Evolutionary conservation across 495 filamentous ascomycete genomes (phyloP).

Genomic region (Neurospora hispaniola): DNA sequence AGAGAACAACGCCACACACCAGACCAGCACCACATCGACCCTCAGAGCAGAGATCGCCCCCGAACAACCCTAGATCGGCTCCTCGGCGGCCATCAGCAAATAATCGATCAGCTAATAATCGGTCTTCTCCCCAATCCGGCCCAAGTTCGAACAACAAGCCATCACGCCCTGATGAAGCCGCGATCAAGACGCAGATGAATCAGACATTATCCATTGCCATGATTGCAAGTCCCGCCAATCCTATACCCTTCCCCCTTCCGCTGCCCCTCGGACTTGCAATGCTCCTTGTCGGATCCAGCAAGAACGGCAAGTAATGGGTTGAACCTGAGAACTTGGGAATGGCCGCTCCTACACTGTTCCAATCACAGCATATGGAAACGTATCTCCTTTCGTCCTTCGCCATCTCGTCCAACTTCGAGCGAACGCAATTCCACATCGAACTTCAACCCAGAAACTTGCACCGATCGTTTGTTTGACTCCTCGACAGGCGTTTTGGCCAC

Average conservation of each 20-base stretch:
- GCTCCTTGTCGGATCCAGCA: conserved; percentile 8
- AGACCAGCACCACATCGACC: neutral
- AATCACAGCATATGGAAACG: neutral
- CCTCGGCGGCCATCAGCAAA: neutral
- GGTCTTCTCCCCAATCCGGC: neutral
- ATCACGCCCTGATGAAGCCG: conserved; percentile 3
- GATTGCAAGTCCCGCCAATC: conserved; percentile 17
- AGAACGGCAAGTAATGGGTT: neutral
- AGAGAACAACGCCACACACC: neutral
- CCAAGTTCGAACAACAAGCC: neutral
- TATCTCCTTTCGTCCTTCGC: neutral
- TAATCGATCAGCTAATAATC: neutral
- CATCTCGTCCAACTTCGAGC: neutral
- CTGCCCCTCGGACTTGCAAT: conserved; percentile 15
- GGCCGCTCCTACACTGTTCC: neutral
- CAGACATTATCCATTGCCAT: conserved; percentile 15
- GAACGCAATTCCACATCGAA: conserved; percentile 18
- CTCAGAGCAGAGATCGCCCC: neutral
- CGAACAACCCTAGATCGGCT: neutral
- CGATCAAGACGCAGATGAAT: conserved; percentile 19
- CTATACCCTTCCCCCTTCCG: conserved; percentile 16
- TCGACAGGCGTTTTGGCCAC: neutral
- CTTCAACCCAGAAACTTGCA: conserved; percentile 13
- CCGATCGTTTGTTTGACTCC: neutral
- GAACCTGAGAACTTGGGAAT: neutral